These are phyloP conservation scores for Carex sylvatica DNA, from an alignment of 202 grass and related monocot species.

Conservation along the genomic window DNA sequence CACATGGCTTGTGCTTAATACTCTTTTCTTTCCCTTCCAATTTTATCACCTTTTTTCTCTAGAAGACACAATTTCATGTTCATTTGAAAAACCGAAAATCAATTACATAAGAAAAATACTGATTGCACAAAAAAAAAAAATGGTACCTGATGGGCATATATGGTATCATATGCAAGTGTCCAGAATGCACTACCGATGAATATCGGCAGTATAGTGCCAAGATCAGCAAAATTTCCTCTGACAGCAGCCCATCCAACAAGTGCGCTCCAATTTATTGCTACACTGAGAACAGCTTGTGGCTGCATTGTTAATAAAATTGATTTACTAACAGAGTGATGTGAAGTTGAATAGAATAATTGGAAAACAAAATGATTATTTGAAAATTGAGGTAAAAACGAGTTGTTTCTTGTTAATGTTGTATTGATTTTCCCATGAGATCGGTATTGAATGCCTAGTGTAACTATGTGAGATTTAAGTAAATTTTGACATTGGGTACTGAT, in stretches of 20 bases:
- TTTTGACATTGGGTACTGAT: background rate
- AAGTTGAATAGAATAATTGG: background rate
- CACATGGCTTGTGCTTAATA: background rate
- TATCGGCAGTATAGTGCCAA: constrained; percentile 32
- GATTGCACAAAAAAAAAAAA: background rate
- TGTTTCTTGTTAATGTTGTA: background rate
- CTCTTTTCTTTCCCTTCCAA: background rate
- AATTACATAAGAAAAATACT: background rate
- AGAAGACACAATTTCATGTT: background rate
- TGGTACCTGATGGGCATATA: constrained; percentile 54
- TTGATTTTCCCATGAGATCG: background rate
- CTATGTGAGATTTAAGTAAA: background rate
- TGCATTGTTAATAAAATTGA: constrained; percentile 9
- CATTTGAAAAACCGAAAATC: background rate
- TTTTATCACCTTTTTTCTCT: background rate
- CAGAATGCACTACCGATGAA: constrained; percentile 41
- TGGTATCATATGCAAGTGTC: constrained; percentile 52
- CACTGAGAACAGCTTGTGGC: constrained; percentile 48
- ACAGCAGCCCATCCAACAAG: constrained; percentile 46
- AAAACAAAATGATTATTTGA: background rate
- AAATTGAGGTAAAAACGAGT: background rate
- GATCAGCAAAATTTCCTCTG: constrained; percentile 37
- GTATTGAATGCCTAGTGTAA: background rate
- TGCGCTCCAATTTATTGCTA: constrained; percentile 44
- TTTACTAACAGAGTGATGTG: background rate